Evolutionary conservation across 768 basidiomycete species (phyloP).

Genomic region (Pulveroboletus sp.): DNA sequence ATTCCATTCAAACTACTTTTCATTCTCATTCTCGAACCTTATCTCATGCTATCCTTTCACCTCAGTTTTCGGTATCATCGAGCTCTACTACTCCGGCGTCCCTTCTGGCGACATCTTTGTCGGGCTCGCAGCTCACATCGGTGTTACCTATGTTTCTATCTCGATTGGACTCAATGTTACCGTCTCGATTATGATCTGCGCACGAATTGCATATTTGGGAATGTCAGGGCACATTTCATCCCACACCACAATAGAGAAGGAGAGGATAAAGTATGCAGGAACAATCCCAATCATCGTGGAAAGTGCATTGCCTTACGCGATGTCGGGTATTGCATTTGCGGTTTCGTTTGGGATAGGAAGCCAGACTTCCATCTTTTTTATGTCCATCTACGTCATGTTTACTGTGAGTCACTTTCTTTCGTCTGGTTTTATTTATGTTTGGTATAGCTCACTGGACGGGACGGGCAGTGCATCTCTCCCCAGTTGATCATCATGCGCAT

Average conservation of each 20-base stretch:
- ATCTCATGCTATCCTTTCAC: too few relatives aligned
- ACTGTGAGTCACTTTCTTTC: not conserved
- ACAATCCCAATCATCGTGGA: constrained; percentile 9
- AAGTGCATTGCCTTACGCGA: constrained; percentile 10
- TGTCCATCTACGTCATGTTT: constrained; percentile 11
- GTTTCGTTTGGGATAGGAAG: constrained; percentile 6
- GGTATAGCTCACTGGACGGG: not conserved
- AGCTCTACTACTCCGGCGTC: not conserved
- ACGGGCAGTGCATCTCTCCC: constrained; percentile 9
- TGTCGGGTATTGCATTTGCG: constrained; percentile 9
- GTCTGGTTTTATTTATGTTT: not conserved
- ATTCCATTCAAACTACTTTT: not conserved
- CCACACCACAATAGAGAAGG: not conserved
- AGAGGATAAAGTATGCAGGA: not conserved
- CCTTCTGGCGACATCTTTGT: not conserved
- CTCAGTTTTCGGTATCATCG: constrained; percentile 1
- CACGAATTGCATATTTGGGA: constrained; percentile 3
- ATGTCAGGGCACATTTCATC: not conserved
- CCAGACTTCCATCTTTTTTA: constrained; percentile 2
- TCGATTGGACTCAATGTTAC: constrained; percentile 10
- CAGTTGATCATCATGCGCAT: constrained; percentile 11
- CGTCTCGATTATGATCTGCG: constrained; percentile 8
- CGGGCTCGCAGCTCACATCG: constrained; percentile 7
- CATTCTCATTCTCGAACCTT: not conserved
- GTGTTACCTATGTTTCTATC: constrained; percentile 6